Conservation (phyloP, 441 rosid genomes). For the Aquilaria agallochum region DNA sequence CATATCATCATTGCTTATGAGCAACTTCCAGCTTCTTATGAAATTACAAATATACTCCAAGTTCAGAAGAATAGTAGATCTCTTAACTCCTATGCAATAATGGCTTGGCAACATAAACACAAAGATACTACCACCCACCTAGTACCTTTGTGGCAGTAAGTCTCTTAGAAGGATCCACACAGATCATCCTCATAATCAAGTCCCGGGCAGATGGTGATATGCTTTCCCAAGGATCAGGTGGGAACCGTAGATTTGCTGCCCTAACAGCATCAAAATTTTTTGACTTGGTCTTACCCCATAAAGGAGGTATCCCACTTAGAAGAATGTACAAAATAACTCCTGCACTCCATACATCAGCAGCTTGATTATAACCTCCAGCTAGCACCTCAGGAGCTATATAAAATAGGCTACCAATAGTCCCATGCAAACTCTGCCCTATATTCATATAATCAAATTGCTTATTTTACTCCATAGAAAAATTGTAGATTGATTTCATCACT, state of each 20-base stretch:
- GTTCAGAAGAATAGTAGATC: too few species aligned
- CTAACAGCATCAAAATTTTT: slow-evolving; percentile 82
- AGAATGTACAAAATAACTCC: slow-evolving; percentile 84
- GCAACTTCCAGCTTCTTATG: too few species aligned
- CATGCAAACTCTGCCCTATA: slow-evolving; percentile 64
- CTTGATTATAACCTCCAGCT: slow-evolving; percentile 69
- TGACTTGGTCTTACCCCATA: slow-evolving; percentile 83
- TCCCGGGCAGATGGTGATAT: slow-evolving; percentile 63
- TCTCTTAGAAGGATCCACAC: slow-evolving; percentile 65
- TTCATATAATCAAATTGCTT: slow-evolving; percentile 11
- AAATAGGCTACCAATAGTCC: slow-evolving; percentile 90
- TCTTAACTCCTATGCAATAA: too few species aligned
- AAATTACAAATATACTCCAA: too few species aligned
- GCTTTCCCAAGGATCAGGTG: slow-evolving; percentile 61
- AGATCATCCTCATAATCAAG: slow-evolving; percentile 68
- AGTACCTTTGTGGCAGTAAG: slow-evolving; percentile 60
- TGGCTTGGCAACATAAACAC: too few species aligned
- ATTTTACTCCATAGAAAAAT: slow-evolving; percentile 6
- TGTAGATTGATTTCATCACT: neutral
- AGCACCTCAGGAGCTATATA: slow-evolving; percentile 92
- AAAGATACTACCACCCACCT: slow-evolving; percentile 34
- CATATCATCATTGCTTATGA: too few species aligned
- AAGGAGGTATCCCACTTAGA: slow-evolving; percentile 86
- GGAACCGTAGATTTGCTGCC: slow-evolving; percentile 70
- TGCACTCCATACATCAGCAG: slow-evolving; percentile 96